phyloP scores from a whole-genome alignment of 2,329 filamentous ascomycete species.

The Venturia pyrina region DNA sequence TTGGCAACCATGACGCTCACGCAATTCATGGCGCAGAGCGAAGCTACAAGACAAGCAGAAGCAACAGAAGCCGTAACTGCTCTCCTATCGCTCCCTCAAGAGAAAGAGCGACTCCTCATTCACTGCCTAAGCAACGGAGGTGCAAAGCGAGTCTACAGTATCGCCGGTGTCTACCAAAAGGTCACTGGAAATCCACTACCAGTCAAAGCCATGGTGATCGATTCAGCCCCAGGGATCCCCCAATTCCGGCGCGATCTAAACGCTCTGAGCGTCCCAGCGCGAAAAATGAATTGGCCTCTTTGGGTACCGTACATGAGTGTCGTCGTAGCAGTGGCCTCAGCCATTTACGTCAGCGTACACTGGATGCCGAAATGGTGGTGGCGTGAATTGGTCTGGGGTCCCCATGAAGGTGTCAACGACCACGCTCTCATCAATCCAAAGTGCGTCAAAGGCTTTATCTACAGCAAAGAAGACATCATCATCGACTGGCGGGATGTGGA shows the following conservation, averaged over 20 bases:
- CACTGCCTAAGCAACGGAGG: conserved; percentile 27
- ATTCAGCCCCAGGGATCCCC: conserved; percentile 20
- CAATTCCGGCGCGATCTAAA: conserved; percentile 12
- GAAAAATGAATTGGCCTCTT: conserved; percentile 13
- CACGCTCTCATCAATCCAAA: conserved; percentile 13
- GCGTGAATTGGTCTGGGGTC: conserved; percentile 1
- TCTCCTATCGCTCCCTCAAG: background rate
- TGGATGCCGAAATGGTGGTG: background rate
- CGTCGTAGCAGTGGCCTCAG: background rate
- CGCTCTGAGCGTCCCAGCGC: conserved; percentile 16
- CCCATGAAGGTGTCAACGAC: background rate
- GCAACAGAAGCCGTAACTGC: background rate
- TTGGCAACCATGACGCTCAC: conserved; percentile 19
- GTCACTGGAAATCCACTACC: conserved; percentile 4
- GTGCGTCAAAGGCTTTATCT: conserved; percentile 45
- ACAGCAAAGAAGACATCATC: conserved; percentile 48
- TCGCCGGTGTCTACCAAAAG: conserved; percentile 15
- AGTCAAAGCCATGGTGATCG: conserved; percentile 18
- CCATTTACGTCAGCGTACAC: conserved; percentile 11
- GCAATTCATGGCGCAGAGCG: conserved; percentile 16
- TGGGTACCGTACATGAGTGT: background rate
- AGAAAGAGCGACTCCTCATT: conserved; percentile 16
- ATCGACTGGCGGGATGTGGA: conserved; percentile 48
- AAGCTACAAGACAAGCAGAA: background rate
- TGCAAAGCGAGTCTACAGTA: conserved; percentile 18